These are phyloP conservation scores for Starmerella apis DNA, from an alignment of 805 yeast species.

Conservation along the genomic window DNA sequence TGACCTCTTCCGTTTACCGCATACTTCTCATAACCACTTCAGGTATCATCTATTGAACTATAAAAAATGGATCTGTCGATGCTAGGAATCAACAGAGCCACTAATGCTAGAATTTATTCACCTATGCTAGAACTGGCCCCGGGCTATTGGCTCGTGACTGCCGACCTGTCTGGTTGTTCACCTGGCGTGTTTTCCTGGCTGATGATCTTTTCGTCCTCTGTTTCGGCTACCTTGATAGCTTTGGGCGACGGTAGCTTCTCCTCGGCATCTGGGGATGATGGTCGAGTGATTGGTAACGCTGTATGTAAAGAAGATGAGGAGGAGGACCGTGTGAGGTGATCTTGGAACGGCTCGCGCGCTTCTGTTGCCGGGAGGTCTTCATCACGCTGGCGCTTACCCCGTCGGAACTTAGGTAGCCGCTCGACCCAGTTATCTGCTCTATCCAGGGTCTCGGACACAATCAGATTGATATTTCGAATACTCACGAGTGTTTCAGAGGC, in stretches of 20 bases:
- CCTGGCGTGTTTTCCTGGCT: neutral
- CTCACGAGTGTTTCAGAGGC: slow-evolving; percentile 86
- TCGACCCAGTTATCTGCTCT: slow-evolving; percentile 75
- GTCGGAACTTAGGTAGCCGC: slow-evolving; percentile 20
- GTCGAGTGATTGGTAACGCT: neutral
- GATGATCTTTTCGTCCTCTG: neutral
- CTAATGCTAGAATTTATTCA: neutral
- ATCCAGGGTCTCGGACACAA: slow-evolving; percentile 73
- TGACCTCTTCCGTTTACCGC: too few relatives aligned
- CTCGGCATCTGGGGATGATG: slow-evolving; percentile 6
- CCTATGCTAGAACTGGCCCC: neutral
- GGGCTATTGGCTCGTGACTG: neutral
- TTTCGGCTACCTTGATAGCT: slow-evolving; percentile 3
- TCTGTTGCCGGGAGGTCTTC: neutral
- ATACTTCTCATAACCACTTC: too few relatives aligned
- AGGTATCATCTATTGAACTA: too few relatives aligned
- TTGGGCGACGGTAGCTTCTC: slow-evolving; percentile 4
- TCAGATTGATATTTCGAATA: slow-evolving; percentile 70
- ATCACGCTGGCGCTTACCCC: slow-evolving; percentile 27
- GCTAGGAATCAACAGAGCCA: too few relatives aligned
- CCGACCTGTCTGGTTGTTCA: neutral
- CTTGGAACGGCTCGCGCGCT: neutral
- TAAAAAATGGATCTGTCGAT: too few relatives aligned
- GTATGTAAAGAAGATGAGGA: neutral
- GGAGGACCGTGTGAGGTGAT: slow-evolving; percentile 1